phyloP scores from a whole-genome alignment of 2,329 filamentous ascomycete species.

The Basipetospora chlamydospora region DNA sequence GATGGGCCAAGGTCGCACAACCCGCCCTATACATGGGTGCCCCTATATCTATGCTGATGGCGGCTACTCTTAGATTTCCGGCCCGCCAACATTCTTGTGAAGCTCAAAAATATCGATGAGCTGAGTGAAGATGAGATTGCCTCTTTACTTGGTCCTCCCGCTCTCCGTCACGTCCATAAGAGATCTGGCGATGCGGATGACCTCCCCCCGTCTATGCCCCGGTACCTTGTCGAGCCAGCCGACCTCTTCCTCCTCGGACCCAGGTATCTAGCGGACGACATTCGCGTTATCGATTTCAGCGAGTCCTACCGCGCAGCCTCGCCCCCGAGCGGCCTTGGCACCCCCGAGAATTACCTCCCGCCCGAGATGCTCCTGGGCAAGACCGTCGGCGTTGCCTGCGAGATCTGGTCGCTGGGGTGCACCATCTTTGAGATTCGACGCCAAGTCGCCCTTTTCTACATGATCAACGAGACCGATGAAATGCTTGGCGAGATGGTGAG shows the following conservation, averaged over 20 bases:
- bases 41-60: not conserved
- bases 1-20: not conserved
- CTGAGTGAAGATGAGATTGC: constrained; percentile 11
- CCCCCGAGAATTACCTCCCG: not conserved
- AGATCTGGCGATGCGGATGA: constrained; percentile 7
- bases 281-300: not conserved
- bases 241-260: not conserved
- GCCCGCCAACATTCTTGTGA: constrained; percentile 14
- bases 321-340: not conserved
- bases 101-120: constrained; percentile 11
- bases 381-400: not conserved
- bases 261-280: not conserved
- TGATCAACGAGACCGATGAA: constrained; percentile 7
- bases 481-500: constrained; percentile 13
- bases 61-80: too few relatives aligned
- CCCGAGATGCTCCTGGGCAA: not conserved
- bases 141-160: not conserved
- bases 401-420: not conserved
- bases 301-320: not conserved
- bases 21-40: not conserved
- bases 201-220: constrained; percentile 10
- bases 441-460: not conserved
- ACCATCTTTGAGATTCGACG: not conserved
- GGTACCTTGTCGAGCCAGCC: constrained; percentile 12
- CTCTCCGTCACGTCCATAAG: constrained; percentile 1